Percentiles rank a stretch among this genome's conserved stretches.
Evolutionary conservation across 2,329 filamentous ascomycete species (phyloP).

Genomic region (Aspergillus arachidicola): DNA sequence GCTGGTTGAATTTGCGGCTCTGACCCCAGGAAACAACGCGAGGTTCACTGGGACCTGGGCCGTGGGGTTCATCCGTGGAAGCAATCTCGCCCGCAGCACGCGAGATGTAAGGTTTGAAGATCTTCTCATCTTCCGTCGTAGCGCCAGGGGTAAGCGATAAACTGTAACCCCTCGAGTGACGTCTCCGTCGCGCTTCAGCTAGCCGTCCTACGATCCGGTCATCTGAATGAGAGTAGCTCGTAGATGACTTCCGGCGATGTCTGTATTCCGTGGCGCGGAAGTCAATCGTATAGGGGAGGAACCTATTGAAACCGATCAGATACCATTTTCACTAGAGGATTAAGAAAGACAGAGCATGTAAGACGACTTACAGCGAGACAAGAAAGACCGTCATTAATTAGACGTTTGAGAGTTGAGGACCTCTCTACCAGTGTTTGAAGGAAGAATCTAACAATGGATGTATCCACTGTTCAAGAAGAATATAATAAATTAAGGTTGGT

Average conservation of each 20-base stretch:
- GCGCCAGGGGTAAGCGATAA: slow-evolving; percentile 40
- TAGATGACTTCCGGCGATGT: slow-evolving; percentile 26
- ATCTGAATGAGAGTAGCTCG: slow-evolving; percentile 25
- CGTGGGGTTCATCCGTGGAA: slow-evolving; percentile 32
- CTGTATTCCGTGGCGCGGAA: slow-evolving; percentile 31
- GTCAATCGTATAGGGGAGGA: slow-evolving; percentile 42
- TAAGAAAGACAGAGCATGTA: neutral
- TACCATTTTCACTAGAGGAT: neutral
- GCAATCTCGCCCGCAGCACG: slow-evolving; percentile 31
- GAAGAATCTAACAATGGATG: neutral
- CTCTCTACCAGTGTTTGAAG: neutral
- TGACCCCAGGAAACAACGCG: slow-evolving; percentile 75
- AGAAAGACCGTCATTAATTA: slow-evolving; percentile 37
- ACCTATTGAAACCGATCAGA: slow-evolving; percentile 24
- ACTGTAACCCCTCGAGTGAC: slow-evolving; percentile 23
- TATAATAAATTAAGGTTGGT: neutral
- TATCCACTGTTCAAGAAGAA: neutral
- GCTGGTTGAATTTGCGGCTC: slow-evolving; percentile 70
- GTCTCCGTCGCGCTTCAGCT: slow-evolving; percentile 22
- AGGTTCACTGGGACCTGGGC: slow-evolving; percentile 61
- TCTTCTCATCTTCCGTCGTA: slow-evolving; percentile 41
- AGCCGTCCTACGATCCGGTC: slow-evolving; percentile 29
- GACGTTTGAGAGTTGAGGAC: neutral
- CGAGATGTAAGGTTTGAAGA: slow-evolving; percentile 39
- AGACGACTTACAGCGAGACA: slow-evolving; percentile 35